Evolutionary conservation across 2,329 filamentous ascomycete species (phyloP).

Genomic region (Malbranchea zuffiana): DNA sequence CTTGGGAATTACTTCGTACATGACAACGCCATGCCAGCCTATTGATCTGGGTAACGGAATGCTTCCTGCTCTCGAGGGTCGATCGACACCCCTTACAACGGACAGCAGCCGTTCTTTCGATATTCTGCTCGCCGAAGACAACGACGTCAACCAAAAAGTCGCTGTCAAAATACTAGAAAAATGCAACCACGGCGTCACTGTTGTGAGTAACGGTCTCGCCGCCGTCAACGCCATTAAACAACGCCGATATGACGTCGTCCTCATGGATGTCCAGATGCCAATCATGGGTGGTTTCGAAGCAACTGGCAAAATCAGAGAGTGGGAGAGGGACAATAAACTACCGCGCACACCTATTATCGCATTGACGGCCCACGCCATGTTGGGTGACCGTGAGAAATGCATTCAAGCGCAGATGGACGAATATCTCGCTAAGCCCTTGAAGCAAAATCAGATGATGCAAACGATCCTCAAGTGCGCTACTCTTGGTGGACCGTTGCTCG

Average conservation of each 20-base stretch:
- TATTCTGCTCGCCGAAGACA: slow-evolving; percentile 91
- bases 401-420: slow-evolving; percentile 99
- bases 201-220: slow-evolving; percentile 89
- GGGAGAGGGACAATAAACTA: slow-evolving; percentile 69
- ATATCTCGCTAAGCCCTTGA: slow-evolving; percentile 90
- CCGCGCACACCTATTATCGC: slow-evolving; percentile 91
- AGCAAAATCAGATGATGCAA: slow-evolving; percentile 95
- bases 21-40: slow-evolving; percentile 90
- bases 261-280: slow-evolving; percentile 99
- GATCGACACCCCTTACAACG: slow-evolving; percentile 78
- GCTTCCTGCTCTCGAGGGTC: slow-evolving; percentile 86
- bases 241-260: slow-evolving; percentile 87
- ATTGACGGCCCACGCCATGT: slow-evolving; percentile 94
- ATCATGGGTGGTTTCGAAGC: slow-evolving; percentile 99
- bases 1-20: slow-evolving; percentile 95
- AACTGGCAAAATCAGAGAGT: slow-evolving; percentile 91
- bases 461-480: slow-evolving; percentile 96
- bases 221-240: slow-evolving; percentile 86
- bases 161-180: slow-evolving; percentile 96
- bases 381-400: slow-evolving; percentile 95
- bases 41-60: slow-evolving; percentile 95
- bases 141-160: slow-evolving; percentile 89
- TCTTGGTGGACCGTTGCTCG: slow-evolving; percentile 48
- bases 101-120: slow-evolving; percentile 94
- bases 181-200: slow-evolving; percentile 60